Evolutionary conservation across 2,329 filamentous ascomycete species (phyloP).

Genomic region (Pleoardoris graminearum): DNA sequence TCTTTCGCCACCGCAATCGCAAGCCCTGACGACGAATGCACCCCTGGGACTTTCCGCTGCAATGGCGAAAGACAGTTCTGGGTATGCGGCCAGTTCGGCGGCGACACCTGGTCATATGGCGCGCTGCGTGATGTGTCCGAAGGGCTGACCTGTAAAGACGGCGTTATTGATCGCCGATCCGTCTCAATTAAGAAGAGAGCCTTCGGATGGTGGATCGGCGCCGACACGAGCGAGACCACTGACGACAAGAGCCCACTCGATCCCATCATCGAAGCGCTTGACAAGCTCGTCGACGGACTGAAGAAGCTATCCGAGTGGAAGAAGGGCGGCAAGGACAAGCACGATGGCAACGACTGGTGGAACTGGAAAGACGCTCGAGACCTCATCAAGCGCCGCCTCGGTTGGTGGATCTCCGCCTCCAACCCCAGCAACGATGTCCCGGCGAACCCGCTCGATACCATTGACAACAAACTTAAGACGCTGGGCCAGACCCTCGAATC

Average conservation of each 20-base stretch:
- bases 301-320: not conserved
- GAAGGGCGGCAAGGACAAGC: not conserved
- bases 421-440: not conserved
- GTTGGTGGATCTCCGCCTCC: not conserved
- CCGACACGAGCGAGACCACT: not conserved
- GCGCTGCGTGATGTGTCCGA: constrained; percentile 34
- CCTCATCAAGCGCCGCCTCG: not conserved
- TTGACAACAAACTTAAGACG: not conserved
- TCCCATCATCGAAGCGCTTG: not conserved
- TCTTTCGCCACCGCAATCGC: constrained; percentile 30
- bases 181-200: not conserved
- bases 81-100: constrained; percentile 37
- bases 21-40: constrained; percentile 35
- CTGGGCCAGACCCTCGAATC: not conserved
- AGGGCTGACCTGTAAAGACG: constrained; percentile 45
- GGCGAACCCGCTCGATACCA: constrained; percentile 2
- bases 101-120: constrained; percentile 34
- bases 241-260: not conserved
- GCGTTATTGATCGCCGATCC: constrained; percentile 14
- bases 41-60: constrained; percentile 48
- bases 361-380: not conserved
- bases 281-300: not conserved
- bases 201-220: not conserved
- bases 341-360: not conserved
- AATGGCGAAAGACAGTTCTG: constrained; percentile 37